phyloP scores from a whole-genome alignment of 805 yeast species.

The Yamadazyma philogaea region DNA sequence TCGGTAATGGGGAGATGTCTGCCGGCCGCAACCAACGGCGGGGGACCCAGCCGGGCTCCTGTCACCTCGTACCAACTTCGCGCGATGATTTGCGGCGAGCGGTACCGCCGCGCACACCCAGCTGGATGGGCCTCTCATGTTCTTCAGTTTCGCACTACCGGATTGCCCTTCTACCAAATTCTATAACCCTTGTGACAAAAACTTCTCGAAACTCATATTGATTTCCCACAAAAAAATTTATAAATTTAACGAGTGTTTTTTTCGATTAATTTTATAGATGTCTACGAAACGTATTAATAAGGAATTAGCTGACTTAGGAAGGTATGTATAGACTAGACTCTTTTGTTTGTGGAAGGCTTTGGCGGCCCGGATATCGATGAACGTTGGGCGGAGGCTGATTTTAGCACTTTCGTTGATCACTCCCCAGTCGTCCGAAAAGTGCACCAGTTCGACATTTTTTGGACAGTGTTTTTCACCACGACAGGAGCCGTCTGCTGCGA shows the following conservation, averaged over 20 bases:
- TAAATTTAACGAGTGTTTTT: neutral
- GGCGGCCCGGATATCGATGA: neutral
- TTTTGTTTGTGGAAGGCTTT: neutral
- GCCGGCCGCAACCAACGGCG: no score
- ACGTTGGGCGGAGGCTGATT: neutral
- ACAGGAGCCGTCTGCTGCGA: no score
- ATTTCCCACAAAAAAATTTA: constrained; percentile 8
- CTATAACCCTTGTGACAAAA: constrained; percentile 7
- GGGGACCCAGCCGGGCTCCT: no score
- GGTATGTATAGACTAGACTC: constrained; percentile 52
- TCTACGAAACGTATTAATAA: constrained; percentile 94
- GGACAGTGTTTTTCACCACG: no score
- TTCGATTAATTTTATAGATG: constrained; percentile 44
- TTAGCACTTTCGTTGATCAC: neutral
- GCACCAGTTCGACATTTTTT: no score
- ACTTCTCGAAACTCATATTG: constrained; percentile 6
- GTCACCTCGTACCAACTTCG: neutral
- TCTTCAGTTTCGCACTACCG: neutral
- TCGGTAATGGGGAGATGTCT: no score
- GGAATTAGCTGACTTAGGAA: constrained; percentile 92
- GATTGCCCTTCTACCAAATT: neutral
- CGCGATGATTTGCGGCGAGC: no score
- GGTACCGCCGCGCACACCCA: no score
- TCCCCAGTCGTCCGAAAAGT: neutral
- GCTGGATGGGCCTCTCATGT: no score